phyloP scores from a whole-genome alignment of 441 rosid genomes.

The Eutrema salsugineum region DNA sequence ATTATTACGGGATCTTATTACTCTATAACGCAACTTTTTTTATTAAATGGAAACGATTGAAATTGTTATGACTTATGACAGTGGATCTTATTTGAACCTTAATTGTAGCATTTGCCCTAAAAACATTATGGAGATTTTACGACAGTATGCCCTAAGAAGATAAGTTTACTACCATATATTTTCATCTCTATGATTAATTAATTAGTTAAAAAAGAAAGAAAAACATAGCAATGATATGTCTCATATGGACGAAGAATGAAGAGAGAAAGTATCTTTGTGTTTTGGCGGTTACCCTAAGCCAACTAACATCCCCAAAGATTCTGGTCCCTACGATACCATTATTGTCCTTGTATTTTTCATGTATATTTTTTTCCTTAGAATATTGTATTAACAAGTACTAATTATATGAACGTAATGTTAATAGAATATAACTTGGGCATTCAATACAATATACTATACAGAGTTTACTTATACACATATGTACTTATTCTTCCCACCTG shows the following conservation, averaged over 20 bases:
- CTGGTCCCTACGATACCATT: slow-evolving; percentile 22
- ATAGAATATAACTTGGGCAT: not conserved
- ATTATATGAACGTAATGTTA: not conserved
- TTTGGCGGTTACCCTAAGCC: slow-evolving; percentile 19
- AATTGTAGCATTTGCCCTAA: not conserved
- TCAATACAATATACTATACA: not conserved
- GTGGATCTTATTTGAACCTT: not conserved
- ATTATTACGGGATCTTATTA: slow-evolving; percentile 1
- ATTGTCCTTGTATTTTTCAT: not conserved
- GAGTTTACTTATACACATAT: too few relatives aligned
- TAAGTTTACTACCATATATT: not conserved
- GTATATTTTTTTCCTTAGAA: not conserved
- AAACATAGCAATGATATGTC: not conserved
- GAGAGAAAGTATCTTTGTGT: slow-evolving; percentile 15
- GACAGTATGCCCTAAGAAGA: not conserved
- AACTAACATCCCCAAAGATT: slow-evolving; percentile 19
- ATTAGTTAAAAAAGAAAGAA: not conserved
- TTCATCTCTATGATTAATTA: not conserved
- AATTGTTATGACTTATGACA: not conserved
- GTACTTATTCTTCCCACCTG: not conserved
- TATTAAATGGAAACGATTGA: not conserved
- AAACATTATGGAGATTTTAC: not conserved
- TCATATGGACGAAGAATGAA: not conserved
- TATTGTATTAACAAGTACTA: not conserved
- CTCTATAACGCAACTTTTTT: not conserved